These are phyloP conservation scores for Fragosphaeria purpurea DNA, from an alignment of 2,329 filamentous ascomycete genomes.

Conservation along the genomic window DNA sequence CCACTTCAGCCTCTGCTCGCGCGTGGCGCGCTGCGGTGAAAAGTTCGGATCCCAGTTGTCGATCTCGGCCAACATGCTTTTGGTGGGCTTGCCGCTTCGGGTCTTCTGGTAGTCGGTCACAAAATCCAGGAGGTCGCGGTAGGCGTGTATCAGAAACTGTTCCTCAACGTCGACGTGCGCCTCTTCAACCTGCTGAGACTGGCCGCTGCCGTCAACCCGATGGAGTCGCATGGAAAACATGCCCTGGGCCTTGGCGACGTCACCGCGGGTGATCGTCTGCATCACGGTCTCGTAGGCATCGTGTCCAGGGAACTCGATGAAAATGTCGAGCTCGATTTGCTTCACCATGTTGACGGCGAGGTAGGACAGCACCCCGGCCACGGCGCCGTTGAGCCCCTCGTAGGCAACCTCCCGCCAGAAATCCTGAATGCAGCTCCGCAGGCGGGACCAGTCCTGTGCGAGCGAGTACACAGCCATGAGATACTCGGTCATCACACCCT, in stretches of 20 bases:
- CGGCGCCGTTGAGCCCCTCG: constrained; percentile 31
- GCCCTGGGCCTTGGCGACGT: not conserved
- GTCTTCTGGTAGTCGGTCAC: constrained; percentile 34
- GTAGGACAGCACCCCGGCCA: constrained; percentile 33
- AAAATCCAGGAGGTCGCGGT: constrained; percentile 33
- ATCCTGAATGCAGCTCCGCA: constrained; percentile 29
- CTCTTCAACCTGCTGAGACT: constrained; percentile 12
- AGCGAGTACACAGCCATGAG: constrained; percentile 29
- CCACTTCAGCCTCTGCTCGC: constrained; percentile 32
- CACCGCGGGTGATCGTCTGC: constrained; percentile 6
- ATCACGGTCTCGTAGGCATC: constrained; percentile 33
- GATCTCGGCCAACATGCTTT: constrained; percentile 28
- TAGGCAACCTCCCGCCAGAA: constrained; percentile 36
- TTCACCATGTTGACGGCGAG: constrained; percentile 32
- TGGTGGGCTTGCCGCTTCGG: constrained; percentile 35
- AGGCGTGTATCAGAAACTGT: constrained; percentile 31
- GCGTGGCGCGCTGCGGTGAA: constrained; percentile 26
- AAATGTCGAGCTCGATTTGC: constrained; percentile 27
- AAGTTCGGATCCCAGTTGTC: constrained; percentile 31
- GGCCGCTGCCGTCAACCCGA: constrained; percentile 8
- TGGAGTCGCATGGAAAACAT: not conserved
- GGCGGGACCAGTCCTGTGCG: constrained; percentile 23
- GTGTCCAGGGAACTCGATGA: constrained; percentile 34
- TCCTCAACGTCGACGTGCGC: constrained; percentile 30
- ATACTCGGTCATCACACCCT: constrained; percentile 29